Conservation (phyloP, 805 yeast genomes). For the Candida vaughaniae region DNA sequence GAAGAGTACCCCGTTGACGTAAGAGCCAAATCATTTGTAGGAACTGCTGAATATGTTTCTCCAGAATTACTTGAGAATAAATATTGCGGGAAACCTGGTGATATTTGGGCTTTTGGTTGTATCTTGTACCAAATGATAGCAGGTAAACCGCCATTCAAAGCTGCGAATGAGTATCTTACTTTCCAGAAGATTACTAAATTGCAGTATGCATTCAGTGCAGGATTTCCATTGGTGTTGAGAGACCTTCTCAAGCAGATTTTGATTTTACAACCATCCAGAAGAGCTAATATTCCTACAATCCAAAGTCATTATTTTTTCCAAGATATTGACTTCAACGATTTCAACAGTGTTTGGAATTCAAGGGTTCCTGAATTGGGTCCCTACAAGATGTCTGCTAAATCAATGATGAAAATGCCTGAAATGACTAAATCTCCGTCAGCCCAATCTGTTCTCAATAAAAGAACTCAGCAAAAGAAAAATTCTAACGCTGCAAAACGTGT, state of each 20-base stretch:
- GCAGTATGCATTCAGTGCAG: slow-evolving; percentile 73
- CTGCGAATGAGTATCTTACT: slow-evolving; percentile 76
- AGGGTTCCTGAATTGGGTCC: slow-evolving; percentile 69
- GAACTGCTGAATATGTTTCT: slow-evolving; percentile 70
- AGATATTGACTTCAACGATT: slow-evolving; percentile 64
- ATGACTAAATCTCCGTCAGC: slow-evolving; percentile 13
- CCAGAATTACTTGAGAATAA: slow-evolving; percentile 77
- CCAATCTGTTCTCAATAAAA: slow-evolving; percentile 9
- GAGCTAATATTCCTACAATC: slow-evolving; percentile 58
- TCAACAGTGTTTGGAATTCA: slow-evolving; percentile 64
- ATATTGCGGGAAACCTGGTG: slow-evolving; percentile 61
- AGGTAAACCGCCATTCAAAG: slow-evolving; percentile 77
- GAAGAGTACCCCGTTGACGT: slow-evolving; percentile 63
- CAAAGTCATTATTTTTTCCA: slow-evolving; percentile 73
- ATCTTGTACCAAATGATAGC: slow-evolving; percentile 62
- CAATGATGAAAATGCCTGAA: slow-evolving; percentile 73
- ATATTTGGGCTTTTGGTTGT: slow-evolving; percentile 64
- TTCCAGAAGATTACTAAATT: slow-evolving; percentile 79
- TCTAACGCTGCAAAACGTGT: slow-evolving; percentile 10
- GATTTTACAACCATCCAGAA: slow-evolving; percentile 65
- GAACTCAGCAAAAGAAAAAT: slow-evolving; percentile 9
- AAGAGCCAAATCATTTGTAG: slow-evolving; percentile 78
- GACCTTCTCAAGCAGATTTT: slow-evolving; percentile 67
- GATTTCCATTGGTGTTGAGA: slow-evolving; percentile 57
- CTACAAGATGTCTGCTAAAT: slow-evolving; percentile 69